phyloP scores from a whole-genome alignment of 2,329 filamentous ascomycete genomes.

The Clonostachys rhizophaga region DNA sequence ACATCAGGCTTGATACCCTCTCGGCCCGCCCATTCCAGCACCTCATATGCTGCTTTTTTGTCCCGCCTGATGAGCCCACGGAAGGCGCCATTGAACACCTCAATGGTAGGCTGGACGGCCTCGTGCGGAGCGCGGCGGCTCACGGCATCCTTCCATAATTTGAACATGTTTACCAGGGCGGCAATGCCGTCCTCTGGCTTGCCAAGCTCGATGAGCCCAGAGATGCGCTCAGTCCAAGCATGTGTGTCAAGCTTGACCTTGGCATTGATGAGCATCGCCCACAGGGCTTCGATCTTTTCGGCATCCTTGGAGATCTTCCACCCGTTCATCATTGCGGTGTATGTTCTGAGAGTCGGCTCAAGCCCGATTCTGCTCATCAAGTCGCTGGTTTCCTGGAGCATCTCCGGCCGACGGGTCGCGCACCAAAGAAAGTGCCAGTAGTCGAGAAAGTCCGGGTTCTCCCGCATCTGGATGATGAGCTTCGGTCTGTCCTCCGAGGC shows the following conservation, averaged over 20 bases:
- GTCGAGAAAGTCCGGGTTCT: conserved; percentile 27
- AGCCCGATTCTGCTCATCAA: conserved; percentile 42
- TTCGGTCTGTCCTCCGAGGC: conserved; percentile 12
- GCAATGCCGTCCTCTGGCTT: conserved; percentile 51
- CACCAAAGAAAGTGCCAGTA: conserved; percentile 35
- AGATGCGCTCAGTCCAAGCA: conserved; percentile 69
- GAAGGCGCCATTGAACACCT: conserved; percentile 66
- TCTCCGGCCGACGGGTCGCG: conserved; percentile 17
- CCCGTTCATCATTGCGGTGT: conserved; percentile 69
- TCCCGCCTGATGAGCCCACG: conserved; percentile 54
- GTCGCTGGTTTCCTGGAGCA: conserved; percentile 28
- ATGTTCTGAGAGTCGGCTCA: conserved; percentile 59
- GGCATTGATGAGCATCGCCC: conserved; percentile 56
- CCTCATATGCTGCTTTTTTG: conserved; percentile 39
- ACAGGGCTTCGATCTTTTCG: conserved; percentile 59
- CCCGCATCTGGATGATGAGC: conserved; percentile 19
- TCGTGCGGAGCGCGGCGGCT: conserved; percentile 13
- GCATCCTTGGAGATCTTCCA: conserved; percentile 57
- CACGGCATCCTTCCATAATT: conserved; percentile 45
- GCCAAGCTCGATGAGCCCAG: conserved; percentile 55
- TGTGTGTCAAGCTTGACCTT: conserved; percentile 56
- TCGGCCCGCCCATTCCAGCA: conserved; percentile 55
- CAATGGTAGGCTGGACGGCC: conserved; percentile 53
- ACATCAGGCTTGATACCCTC: conserved; percentile 52
- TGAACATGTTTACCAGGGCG: conserved; percentile 63